A percentile compares a stretch with the other conserved stretches of the same genome.
Conservation (phyloP, 257 asterid genomes). For the Leptodermis oblonga region DNA sequence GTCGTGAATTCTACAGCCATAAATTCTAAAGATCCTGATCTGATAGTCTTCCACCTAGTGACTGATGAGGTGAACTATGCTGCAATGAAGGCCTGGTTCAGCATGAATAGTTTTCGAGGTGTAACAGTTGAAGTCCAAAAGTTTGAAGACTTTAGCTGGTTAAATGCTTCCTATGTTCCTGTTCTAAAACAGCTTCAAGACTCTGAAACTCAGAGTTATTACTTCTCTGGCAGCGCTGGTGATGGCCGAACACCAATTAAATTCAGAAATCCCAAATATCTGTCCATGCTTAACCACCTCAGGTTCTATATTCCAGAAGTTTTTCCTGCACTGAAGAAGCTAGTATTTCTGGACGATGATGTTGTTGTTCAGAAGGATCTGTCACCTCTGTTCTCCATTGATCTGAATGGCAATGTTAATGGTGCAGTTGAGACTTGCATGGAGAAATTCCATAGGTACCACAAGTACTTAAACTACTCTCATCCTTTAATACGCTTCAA, state of each 20-base stretch:
- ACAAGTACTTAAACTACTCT: conserved; percentile 40
- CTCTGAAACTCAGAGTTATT: conserved; percentile 36
- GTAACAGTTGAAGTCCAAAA: conserved; percentile 41
- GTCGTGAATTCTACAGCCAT: conserved; percentile 43
- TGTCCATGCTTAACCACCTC: conserved; percentile 49
- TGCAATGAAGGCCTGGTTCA: conserved; percentile 51
- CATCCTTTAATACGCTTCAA: conserved; percentile 39
- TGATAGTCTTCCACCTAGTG: conserved; percentile 39
- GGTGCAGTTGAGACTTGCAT: conserved; percentile 54
- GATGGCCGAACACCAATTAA: conserved; percentile 38
- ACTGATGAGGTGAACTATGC: conserved; percentile 48
- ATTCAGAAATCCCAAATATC: conserved; percentile 44
- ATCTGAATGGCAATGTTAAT: conserved; percentile 44
- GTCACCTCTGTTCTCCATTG: conserved; percentile 32
- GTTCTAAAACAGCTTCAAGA: conserved; percentile 50
- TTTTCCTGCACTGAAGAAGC: conserved; percentile 38
- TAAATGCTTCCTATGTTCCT: conserved; percentile 43
- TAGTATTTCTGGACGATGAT: conserved; percentile 47
- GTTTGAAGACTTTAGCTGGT: conserved; percentile 42
- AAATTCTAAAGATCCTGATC: conserved; percentile 33
- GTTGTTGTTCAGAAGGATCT: conserved; percentile 47
- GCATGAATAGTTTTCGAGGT: conserved; percentile 39
- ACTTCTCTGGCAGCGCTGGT: conserved; percentile 35
- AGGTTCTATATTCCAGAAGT: conserved; percentile 48
- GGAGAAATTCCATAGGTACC: conserved; percentile 48